A percentile compares a stretch with the other conserved stretches of the same genome.
Conservation (phyloP, 345 rosid genomes). For the Fremontodendron californicum region DNA sequence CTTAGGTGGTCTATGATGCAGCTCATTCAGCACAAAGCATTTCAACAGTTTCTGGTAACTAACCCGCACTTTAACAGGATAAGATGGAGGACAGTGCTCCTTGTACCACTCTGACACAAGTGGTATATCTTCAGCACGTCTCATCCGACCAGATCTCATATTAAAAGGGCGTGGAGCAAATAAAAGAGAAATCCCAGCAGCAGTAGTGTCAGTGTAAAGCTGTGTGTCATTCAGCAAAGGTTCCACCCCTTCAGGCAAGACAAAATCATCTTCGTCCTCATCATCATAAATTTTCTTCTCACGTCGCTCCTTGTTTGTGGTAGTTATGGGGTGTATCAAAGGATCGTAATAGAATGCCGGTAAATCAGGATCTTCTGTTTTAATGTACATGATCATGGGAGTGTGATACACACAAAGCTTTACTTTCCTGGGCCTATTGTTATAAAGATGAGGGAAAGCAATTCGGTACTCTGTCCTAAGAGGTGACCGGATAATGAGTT, state of each 20-base stretch:
- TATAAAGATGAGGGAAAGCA: constrained; percentile 96
- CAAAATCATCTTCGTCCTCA: constrained; percentile 77
- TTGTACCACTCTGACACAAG: constrained; percentile 98
- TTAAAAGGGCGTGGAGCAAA: constrained; percentile 98
- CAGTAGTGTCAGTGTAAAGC: constrained; percentile 96
- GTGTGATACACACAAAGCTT: constrained; percentile 88
- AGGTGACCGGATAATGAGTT: constrained; percentile 96
- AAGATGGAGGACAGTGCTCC: constrained; percentile 99
- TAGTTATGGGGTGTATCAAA: constrained; percentile 90
- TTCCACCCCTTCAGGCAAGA: constrained; percentile 85
- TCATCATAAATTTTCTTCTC: constrained; percentile 72
- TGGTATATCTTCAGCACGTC: constrained; percentile 97
- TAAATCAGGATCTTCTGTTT: constrained; percentile 97
- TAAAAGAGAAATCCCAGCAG: constrained; percentile 89
- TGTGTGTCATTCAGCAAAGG: constrained; percentile 79
- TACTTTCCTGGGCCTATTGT: constrained; percentile 96
- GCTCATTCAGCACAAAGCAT: constrained; percentile 94
- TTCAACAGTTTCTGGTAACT: constrained; percentile 95
- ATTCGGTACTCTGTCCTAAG: constrained; percentile 94
- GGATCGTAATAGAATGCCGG: constrained; percentile 99
- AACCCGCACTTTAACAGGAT: constrained; percentile 96
- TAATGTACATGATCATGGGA: constrained; percentile 97
- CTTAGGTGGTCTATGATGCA: constrained; percentile 99
- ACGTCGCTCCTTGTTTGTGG: constrained; percentile 78
- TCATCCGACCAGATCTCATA: constrained; percentile 93